These are phyloP conservation scores for Fusarium sp. DNA, from an alignment of 2,329 filamentous ascomycete species.

Conservation along the genomic window DNA sequence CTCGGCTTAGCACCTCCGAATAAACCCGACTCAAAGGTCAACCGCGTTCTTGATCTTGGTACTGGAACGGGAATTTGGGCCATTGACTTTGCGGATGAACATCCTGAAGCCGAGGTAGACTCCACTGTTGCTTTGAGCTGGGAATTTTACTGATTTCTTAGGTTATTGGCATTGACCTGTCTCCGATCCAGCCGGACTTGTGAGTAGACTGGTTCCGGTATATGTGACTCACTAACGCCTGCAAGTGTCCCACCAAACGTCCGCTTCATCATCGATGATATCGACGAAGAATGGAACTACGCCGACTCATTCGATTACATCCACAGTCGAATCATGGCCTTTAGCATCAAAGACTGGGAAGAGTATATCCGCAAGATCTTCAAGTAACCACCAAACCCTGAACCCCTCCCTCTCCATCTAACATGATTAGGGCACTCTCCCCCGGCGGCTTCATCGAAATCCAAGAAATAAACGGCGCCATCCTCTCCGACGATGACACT, in stretches of 20 bases:
- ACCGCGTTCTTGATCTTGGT: slow-evolving; percentile 20
- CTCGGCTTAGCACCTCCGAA: slow-evolving; percentile 9
- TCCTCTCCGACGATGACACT: slow-evolving; percentile 7
- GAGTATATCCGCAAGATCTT: slow-evolving; percentile 13
- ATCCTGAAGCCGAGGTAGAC: not conserved
- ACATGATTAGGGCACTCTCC: not conserved
- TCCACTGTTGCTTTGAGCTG: too few relatives aligned
- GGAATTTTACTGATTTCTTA: fast-evolving
- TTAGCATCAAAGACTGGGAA: slow-evolving; percentile 3
- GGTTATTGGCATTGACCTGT: slow-evolving; percentile 10
- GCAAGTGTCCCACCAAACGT: too few relatives aligned
- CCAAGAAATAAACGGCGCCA: not conserved
- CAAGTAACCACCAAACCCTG: not conserved
- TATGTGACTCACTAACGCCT: too few relatives aligned
- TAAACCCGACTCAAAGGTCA: not conserved
- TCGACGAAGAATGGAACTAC: slow-evolving; percentile 22
- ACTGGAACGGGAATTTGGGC: slow-evolving; percentile 31
- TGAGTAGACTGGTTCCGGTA: too few relatives aligned
- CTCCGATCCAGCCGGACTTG: slow-evolving; percentile 9
- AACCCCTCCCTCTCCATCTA: fast-evolving
- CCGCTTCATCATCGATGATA: slow-evolving; percentile 9
- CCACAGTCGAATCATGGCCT: slow-evolving; percentile 22
- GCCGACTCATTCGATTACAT: slow-evolving; percentile 18
- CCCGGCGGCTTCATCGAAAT: slow-evolving; percentile 11
- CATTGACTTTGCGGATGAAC: slow-evolving; percentile 24